Conservation (phyloP, 805 yeast species). For the Vanderwaltozyma polyspora region DNA sequence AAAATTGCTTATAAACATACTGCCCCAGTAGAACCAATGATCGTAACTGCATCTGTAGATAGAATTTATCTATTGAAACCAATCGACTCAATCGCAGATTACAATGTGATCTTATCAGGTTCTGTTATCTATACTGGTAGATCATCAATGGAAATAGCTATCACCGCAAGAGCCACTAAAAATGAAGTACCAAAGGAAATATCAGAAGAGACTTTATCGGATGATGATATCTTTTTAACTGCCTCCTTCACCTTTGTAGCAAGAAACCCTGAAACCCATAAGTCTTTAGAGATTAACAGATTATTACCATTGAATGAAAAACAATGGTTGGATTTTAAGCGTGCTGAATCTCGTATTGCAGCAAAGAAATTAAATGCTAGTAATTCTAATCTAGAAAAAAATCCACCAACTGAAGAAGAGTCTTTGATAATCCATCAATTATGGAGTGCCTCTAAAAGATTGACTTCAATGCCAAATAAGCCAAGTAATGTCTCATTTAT, state of each 20-base stretch:
- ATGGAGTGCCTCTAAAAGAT: slow-evolving; percentile 46
- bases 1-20: slow-evolving; percentile 87
- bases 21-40: slow-evolving; percentile 90
- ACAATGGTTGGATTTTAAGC: slow-evolving; percentile 74
- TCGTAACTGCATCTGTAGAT: slow-evolving; percentile 92
- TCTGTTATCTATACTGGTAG: slow-evolving; percentile 89
- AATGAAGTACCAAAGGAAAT: slow-evolving; percentile 41
- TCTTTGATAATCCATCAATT: slow-evolving; percentile 63
- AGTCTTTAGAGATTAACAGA: slow-evolving; percentile 75
- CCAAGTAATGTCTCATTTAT: slow-evolving; percentile 50
- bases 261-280: slow-evolving; percentile 85
- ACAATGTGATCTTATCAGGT: slow-evolving; percentile 80
- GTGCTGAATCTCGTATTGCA: slow-evolving; percentile 85
- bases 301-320: slow-evolving; percentile 61
- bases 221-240: slow-evolving; percentile 63
- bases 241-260: slow-evolving; percentile 96
- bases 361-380: slow-evolving; percentile 73
- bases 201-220: slow-evolving; percentile 42
- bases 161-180: slow-evolving; percentile 72
- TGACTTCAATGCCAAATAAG: slow-evolving; percentile 25
- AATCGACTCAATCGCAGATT: slow-evolving; percentile 63
- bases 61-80: slow-evolving; percentile 78
- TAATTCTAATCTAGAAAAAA: slow-evolving; percentile 43
- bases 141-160: slow-evolving; percentile 90
- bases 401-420: slow-evolving; percentile 71